Base-by-base conservation (phyloP, 2,329 filamentous ascomycete species). In the Diplodia scrobiculata region DNA sequence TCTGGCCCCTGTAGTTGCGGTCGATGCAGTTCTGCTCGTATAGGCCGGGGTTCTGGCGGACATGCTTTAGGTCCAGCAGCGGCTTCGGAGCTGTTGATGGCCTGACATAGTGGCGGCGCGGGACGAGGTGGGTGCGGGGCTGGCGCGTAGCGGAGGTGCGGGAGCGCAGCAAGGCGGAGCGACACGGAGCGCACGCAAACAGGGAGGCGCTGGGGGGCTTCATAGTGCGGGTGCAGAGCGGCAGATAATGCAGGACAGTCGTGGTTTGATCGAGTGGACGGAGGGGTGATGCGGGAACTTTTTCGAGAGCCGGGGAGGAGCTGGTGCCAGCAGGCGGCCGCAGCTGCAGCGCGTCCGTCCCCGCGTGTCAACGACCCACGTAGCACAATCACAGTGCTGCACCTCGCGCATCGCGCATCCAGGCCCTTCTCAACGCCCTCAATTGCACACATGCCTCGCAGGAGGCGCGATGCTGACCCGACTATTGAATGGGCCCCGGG, bases 21-120 rank as follows among this genome's bases (percentile, higher is more conserved):
- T 92, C 89, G 67, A 89, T 76, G 78, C 91, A 96, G 74, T 96
- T 98, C 70, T 89, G 83, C 71, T 90, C 85, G 81, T 97, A 91
- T 17, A 96, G 84, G 14, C 89, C 86, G 17, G 90, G 87, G 78
- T 96, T 91, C 73, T 92, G 86, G 67, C 93, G 92, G 76, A 99
- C 97, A 79, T 95, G 89, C 77, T 91, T 94, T 75, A 96, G 84
- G 80, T 97, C 90, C 70, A 96, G 84, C 54, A 85, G 85, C 29
- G 91, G 87, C 75, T 91, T 94, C 11, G 92, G 92, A 14, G 91
- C 92, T 63, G 85, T 88, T 1, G 89, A 83, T 4, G 90, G 90
- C 47, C 88, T 84, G 3, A 78, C 78, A 68, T 79, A 82, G 25
- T 69, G 66, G 75, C 81, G 66, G 72, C 77, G 55, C 75, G 78